Evolutionary conservation across 495 filamentous ascomycete species (phyloP).

Genomic region (Parathielavia appendiculata): DNA sequence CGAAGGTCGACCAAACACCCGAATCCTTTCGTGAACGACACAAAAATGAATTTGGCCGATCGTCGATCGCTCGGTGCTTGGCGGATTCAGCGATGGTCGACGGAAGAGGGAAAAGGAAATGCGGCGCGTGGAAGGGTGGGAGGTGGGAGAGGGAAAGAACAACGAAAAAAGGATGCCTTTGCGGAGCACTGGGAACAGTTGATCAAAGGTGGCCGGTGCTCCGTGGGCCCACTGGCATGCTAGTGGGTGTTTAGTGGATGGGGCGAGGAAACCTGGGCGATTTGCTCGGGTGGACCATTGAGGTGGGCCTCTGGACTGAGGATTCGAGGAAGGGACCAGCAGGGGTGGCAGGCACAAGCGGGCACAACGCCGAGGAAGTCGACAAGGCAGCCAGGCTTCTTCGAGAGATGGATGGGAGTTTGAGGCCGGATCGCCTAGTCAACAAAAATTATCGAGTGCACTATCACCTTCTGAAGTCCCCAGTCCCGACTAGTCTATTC

Average conservation of each 20-base stretch:
- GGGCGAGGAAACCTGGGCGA: constrained; percentile 19
- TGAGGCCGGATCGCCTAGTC: no score
- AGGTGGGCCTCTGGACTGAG: background rate
- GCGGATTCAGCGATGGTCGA: constrained; percentile 26
- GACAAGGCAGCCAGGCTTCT: background rate
- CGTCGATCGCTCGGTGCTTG: constrained; percentile 30
- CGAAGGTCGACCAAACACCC: constrained; percentile 24
- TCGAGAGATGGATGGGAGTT: background rate
- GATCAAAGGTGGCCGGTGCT: constrained; percentile 18
- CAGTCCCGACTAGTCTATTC: no score
- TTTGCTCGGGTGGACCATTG: background rate
- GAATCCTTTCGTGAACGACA: constrained; percentile 35
- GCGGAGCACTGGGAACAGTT: constrained; percentile 11
- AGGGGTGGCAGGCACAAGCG: constrained; percentile 9
- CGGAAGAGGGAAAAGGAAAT: constrained; percentile 19
- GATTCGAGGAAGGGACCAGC: constrained; percentile 3
- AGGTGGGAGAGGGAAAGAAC: constrained; percentile 25
- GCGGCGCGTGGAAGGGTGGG: constrained; percentile 21
- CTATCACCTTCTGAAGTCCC: no score
- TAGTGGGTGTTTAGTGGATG: constrained; percentile 15
- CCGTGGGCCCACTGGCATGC: background rate
- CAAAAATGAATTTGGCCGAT: constrained; percentile 42
- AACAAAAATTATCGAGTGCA: no score
- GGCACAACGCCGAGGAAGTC: constrained; percentile 10
- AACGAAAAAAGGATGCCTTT: constrained; percentile 19